Conservation (phyloP, 108 stramenopile genomes). For the Parietichytrium sp. region DNA sequence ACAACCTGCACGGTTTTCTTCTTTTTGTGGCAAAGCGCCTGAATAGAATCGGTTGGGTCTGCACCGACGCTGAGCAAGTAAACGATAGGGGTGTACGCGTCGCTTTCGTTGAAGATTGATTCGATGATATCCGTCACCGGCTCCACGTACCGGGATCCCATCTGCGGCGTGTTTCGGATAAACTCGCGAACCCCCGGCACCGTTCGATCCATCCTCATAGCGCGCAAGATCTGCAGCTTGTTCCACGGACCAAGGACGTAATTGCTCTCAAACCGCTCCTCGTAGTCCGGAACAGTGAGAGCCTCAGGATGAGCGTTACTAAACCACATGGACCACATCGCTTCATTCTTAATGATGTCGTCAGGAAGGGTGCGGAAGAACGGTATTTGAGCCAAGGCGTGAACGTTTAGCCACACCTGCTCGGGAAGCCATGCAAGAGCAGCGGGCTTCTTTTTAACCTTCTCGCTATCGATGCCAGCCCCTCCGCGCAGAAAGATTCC, state of each 20-base stretch:
- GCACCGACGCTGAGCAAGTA: slow-evolving; percentile 82
- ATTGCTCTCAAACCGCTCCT: slow-evolving; percentile 69
- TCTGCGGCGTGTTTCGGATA: slow-evolving; percentile 69
- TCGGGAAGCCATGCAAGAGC: slow-evolving; percentile 81
- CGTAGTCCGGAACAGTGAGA: slow-evolving; percentile 78
- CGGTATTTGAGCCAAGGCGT: slow-evolving; percentile 69
- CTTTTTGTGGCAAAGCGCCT: slow-evolving; percentile 76
- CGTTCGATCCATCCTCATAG: slow-evolving; percentile 80
- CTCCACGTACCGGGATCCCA: slow-evolving; percentile 80
- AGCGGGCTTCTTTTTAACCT: slow-evolving; percentile 76
- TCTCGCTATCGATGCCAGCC: slow-evolving; percentile 78
- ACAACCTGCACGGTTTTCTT: slow-evolving; percentile 78
- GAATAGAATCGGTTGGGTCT: slow-evolving; percentile 87
- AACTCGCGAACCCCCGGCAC: slow-evolving; percentile 81
- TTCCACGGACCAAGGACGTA: slow-evolving; percentile 73
- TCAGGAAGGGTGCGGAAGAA: slow-evolving; percentile 76
- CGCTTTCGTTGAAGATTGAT: slow-evolving; percentile 76
- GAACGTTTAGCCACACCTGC: slow-evolving; percentile 78
- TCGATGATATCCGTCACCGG: slow-evolving; percentile 88
- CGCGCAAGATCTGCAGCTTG: slow-evolving; percentile 75
- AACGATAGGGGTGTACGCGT: slow-evolving; percentile 74
- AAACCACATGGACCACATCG: slow-evolving; percentile 78
- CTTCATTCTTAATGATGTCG: slow-evolving; percentile 74
- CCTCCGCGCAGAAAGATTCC: slow-evolving; percentile 79
- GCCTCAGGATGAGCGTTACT: slow-evolving; percentile 81